These are phyloP conservation scores for Pleoardoris graminearum DNA, from an alignment of 2,329 filamentous ascomycete species.

Conservation along the genomic window DNA sequence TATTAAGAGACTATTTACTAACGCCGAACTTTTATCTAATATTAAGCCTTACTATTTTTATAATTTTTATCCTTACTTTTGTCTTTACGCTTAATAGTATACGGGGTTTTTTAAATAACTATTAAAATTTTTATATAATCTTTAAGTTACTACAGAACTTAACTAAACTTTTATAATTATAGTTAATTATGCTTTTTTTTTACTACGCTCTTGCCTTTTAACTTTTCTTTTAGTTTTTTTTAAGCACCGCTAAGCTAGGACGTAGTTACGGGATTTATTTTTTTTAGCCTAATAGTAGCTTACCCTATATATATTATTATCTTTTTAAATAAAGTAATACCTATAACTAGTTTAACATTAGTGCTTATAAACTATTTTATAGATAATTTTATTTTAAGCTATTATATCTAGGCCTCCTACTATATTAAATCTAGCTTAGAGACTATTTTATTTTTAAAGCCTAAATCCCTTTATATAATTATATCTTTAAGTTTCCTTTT, in stretches of 20 bases:
- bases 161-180: not conserved
- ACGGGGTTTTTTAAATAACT: not conserved
- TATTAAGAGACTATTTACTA: constrained; percentile 1
- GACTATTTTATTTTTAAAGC: not conserved
- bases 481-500: constrained; percentile 3
- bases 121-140: not conserved
- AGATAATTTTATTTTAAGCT: constrained; percentile 1
- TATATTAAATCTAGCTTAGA: constrained; percentile 3
- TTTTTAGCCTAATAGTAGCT: not conserved
- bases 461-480: not conserved
- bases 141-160: constrained; percentile 5
- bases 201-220: not conserved
- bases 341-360: not conserved
- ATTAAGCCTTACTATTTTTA: not conserved
- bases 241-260: not conserved
- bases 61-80: not conserved
- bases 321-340: not conserved
- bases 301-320: constrained; percentile 1
- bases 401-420: not conserved
- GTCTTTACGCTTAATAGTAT: not conserved
- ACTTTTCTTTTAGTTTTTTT: constrained; percentile 1
- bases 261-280: not conserved
- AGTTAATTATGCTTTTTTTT: not conserved
- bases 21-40: not conserved
- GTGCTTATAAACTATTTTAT: constrained; percentile 2